Evolutionary conservation across 2,329 filamentous ascomycete genomes (phyloP).

Genomic region (Thelonectria discophora): DNA sequence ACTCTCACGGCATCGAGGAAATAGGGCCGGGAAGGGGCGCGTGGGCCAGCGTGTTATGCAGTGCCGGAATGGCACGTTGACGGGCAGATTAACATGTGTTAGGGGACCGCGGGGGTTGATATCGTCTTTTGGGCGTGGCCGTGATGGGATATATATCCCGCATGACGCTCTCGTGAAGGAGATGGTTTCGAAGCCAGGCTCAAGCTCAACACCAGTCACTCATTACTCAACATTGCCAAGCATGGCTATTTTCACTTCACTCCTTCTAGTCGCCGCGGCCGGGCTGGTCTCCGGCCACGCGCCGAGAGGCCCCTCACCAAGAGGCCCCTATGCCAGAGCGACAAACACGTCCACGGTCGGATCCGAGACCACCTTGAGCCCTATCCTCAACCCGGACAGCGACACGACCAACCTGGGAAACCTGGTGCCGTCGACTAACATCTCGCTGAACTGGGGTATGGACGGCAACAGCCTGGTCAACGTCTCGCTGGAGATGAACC

Average conservation of each 20-base stretch:
- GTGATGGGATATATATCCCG: conserved; percentile 16
- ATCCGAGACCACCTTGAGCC: conserved; percentile 25
- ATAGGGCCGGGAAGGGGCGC: background rate
- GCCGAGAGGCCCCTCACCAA: background rate
- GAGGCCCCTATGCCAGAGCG: background rate
- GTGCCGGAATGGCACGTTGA: conserved; percentile 17
- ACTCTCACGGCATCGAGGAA: background rate
- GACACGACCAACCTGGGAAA: conserved; percentile 23
- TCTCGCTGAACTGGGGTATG: conserved; percentile 23
- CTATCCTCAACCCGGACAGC: conserved; percentile 18
- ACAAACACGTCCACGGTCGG: conserved; percentile 12
- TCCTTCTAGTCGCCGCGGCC: conserved; percentile 2
- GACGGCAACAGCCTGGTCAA: conserved; percentile 23
- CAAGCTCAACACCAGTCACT: background rate
- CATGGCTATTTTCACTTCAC: conserved; percentile 3
- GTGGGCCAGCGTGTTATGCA: background rate
- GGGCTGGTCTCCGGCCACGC: conserved; percentile 2
- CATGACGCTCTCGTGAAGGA: background rate
- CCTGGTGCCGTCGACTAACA: conserved; percentile 24
- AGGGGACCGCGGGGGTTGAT: background rate
- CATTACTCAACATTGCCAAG: background rate
- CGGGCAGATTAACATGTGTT: conserved; percentile 13
- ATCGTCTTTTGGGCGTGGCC: background rate
- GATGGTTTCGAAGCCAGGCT: background rate
- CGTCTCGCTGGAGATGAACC: conserved; percentile 29